Percentiles rank a stretch among this genome's conserved stretches.
These are phyloP conservation scores for Hylodesmum podocarpum DNA, from an alignment of 306 rosid species.

Conservation along the genomic window DNA sequence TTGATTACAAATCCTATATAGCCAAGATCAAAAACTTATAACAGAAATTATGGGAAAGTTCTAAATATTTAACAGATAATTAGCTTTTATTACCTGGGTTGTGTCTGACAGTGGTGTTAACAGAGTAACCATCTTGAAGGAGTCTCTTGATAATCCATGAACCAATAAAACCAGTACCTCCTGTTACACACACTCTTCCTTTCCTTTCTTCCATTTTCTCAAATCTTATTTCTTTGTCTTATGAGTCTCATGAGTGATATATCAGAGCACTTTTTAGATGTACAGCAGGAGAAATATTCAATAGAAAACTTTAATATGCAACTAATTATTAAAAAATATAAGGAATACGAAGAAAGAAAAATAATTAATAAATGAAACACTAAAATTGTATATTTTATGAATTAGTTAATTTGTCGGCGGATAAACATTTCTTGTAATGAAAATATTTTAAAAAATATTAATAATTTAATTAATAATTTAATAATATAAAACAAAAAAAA, in stretches of 20 bases:
- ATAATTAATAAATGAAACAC: too few relatives aligned
- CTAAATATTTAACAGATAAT: background rate
- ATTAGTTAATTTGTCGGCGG: too few relatives aligned
- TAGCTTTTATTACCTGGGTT: background rate
- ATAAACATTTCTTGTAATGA: too few relatives aligned
- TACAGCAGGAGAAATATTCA: too few relatives aligned
- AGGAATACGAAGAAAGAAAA: too few relatives aligned
- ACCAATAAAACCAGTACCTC: slow-evolving; percentile 20
- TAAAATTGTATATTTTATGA: too few relatives aligned
- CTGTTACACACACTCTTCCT: slow-evolving; percentile 29
- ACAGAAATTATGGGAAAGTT: background rate
- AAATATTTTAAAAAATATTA: too few relatives aligned
- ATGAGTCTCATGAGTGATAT: background rate
- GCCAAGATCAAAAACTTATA: background rate
- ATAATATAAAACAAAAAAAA: too few relatives aligned
- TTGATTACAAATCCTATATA: background rate
- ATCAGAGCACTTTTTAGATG: background rate
- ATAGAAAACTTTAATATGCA: too few relatives aligned
- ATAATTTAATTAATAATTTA: too few relatives aligned
- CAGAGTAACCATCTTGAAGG: slow-evolving; percentile 13
- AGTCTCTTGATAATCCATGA: slow-evolving; percentile 30
- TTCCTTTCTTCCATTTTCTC: background rate
- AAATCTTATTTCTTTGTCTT: background rate
- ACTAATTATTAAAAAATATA: too few relatives aligned
- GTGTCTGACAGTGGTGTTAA: background rate